These are phyloP conservation scores for Venturia pyrina DNA, from an alignment of 2,329 filamentous ascomycete species.

Conservation along the genomic window DNA sequence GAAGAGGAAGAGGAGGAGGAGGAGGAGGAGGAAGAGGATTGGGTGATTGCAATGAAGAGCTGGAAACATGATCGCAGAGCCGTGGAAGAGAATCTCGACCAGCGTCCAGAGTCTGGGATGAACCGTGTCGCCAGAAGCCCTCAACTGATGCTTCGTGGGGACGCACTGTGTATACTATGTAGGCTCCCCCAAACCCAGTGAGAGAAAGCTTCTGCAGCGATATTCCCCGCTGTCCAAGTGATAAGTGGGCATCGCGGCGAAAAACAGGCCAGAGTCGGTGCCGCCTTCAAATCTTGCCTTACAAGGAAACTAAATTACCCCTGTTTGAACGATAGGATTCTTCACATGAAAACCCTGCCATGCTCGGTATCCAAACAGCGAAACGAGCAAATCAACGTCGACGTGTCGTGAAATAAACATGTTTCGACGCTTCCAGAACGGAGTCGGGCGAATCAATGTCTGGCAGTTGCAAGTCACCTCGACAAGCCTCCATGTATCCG, in stretches of 20 bases:
- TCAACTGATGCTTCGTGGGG: background rate
- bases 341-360: background rate
- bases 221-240: background rate
- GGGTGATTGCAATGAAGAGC: background rate
- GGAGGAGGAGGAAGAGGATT: background rate
- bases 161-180: background rate
- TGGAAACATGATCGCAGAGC: background rate
- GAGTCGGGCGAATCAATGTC: constrained; percentile 2
- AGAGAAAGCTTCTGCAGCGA: background rate
- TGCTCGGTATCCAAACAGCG: background rate
- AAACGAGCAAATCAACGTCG: background rate
- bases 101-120: background rate
- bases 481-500: background rate
- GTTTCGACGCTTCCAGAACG: background rate
- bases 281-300: background rate
- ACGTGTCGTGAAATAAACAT: background rate
- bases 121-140: background rate
- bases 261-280: background rate
- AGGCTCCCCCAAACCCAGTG: background rate
- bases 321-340: constrained; percentile 1
- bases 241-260: background rate
- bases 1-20: background rate
- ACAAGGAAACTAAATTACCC: background rate
- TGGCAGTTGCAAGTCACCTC: background rate
- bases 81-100: background rate